phyloP scores from a whole-genome alignment of 129 eudicot genomes.

The Smallanthus sonchifolius region DNA sequence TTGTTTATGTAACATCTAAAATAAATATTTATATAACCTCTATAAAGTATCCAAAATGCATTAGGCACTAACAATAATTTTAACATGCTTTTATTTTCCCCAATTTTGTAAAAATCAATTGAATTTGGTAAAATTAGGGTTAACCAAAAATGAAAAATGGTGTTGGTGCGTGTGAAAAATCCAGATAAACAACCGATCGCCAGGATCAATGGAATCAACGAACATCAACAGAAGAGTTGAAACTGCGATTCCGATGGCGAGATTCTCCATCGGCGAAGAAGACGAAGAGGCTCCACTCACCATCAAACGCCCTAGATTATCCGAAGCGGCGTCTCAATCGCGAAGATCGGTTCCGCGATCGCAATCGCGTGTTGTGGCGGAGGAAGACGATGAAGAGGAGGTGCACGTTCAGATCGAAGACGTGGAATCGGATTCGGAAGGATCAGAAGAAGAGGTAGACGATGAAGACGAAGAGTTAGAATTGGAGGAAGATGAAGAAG shows the following conservation, averaged over 20 bases:
- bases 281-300: slow-evolving; percentile 31
- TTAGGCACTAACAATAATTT: too few relatives aligned
- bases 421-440: slow-evolving; percentile 9
- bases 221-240: not conserved
- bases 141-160: not conserved
- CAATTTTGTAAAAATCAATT: not conserved
- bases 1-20: too few relatives aligned
- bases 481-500: not conserved
- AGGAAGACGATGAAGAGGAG: slow-evolving; percentile 10
- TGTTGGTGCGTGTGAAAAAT: slow-evolving; percentile 17
- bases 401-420: not conserved
- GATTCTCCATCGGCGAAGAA: slow-evolving; percentile 48
- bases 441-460: slow-evolving; percentile 9
- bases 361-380: not conserved
- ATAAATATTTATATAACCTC: too few relatives aligned
- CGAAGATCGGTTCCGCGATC: not conserved
- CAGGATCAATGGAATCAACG: not conserved
- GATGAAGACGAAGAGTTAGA: not conserved
- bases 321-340: slow-evolving; percentile 13
- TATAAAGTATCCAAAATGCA: too few relatives aligned
- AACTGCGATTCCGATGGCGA: slow-evolving; percentile 31
- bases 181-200: slow-evolving; percentile 4
- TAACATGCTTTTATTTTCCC: too few relatives aligned
- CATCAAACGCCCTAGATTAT: slow-evolving; percentile 27
- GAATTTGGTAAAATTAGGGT: slow-evolving; percentile 19